Conservation (phyloP, 176 grass and related monocot genomes). For the Oryza meyeriana region DNA sequence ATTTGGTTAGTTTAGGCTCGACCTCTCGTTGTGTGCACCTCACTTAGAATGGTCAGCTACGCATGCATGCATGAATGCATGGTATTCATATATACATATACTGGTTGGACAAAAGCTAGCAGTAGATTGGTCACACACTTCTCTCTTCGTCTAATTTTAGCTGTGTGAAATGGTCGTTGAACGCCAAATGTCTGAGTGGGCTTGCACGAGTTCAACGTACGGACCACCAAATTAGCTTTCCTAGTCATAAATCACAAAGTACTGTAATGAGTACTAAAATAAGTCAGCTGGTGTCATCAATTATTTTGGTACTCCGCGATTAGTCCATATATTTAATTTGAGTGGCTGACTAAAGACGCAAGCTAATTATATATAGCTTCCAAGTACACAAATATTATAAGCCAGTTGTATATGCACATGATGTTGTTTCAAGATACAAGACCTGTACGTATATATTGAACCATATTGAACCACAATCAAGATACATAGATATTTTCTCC, state of each 20-base stretch:
- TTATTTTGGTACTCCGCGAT: neutral
- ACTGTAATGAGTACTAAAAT: neutral
- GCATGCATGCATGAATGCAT: neutral
- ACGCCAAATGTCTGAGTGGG: neutral
- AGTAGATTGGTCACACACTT: constrained; percentile 11
- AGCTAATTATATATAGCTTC: constrained; percentile 11
- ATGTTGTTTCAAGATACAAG: neutral
- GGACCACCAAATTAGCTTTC: constrained; percentile 8
- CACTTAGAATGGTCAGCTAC: neutral
- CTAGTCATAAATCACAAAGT: constrained; percentile 17
- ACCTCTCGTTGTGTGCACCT: neutral
- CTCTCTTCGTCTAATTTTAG: neutral
- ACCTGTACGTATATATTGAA: too few relatives aligned
- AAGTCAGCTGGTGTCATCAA: neutral
- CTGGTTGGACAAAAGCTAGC: neutral
- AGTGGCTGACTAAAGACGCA: neutral
- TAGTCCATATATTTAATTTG: neutral
- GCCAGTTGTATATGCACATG: neutral
- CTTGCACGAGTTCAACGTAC: constrained; percentile 1
- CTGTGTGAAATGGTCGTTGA: neutral
- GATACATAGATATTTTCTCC: neutral
- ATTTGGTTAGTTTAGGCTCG: neutral
- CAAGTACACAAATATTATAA: neutral
- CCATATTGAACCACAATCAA: neutral
- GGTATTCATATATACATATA: neutral